These are phyloP conservation scores for Rhodofomes roseus DNA, from an alignment of 1,284 basidiomycete genomes.

Conservation along the genomic window DNA sequence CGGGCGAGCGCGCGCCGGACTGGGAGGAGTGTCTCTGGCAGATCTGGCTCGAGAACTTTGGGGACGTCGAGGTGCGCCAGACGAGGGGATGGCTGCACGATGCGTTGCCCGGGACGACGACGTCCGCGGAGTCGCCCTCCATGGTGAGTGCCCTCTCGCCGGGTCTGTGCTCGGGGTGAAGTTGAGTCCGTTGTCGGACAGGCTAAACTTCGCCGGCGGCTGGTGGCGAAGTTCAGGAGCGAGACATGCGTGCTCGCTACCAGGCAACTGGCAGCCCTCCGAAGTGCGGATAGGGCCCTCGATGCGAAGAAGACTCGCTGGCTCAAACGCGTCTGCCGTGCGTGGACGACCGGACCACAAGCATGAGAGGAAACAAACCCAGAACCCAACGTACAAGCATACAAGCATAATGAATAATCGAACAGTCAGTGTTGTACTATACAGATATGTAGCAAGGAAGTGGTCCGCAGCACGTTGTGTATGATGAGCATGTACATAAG, in stretches of 20 bases:
- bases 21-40: conserved; percentile 74
- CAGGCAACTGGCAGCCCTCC: conserved; percentile 38
- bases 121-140: conserved; percentile 6
- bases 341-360: conserved; percentile 18
- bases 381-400: neutral
- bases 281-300: conserved; percentile 16
- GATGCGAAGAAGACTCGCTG: conserved; percentile 29
- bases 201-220: conserved; percentile 38
- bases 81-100: conserved; percentile 22
- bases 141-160: conserved; percentile 5
- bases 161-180: neutral
- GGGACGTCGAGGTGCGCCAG: conserved; percentile 29
- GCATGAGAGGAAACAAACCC: neutral
- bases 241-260: conserved; percentile 53
- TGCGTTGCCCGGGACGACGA: neutral
- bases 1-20: conserved; percentile 42
- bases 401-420: neutral
- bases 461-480: neutral
- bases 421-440: neutral
- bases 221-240: conserved; percentile 44
- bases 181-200: conserved; percentile 14
- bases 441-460: neutral
- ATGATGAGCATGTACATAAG: neutral
- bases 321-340: conserved; percentile 29
- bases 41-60: conserved; percentile 53